phyloP scores from a whole-genome alignment of 2,329 filamentous ascomycete species.

The Pseudogymnoascus sp. region DNA sequence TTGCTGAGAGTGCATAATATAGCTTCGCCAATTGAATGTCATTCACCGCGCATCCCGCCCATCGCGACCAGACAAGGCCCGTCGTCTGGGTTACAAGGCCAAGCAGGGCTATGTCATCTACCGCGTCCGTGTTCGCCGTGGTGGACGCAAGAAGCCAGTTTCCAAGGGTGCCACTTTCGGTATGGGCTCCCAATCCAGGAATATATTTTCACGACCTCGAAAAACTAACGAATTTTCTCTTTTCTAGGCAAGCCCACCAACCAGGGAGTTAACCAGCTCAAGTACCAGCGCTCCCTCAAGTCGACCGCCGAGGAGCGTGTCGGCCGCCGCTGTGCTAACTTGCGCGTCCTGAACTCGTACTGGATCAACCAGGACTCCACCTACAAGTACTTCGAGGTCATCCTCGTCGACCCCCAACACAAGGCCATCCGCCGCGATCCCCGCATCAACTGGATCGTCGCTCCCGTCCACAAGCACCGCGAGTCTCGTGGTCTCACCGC shows the following conservation, averaged over 20 bases:
- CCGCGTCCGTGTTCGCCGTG: constrained; percentile 94
- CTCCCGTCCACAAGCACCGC: constrained; percentile 99
- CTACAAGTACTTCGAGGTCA: constrained; percentile 99
- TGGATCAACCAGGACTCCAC: constrained; percentile 99
- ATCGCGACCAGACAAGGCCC: constrained; percentile 98
- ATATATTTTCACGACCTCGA: constrained; percentile 14
- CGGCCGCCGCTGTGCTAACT: constrained; percentile 95
- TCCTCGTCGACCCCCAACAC: constrained; percentile 99
- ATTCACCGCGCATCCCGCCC: constrained; percentile 98
- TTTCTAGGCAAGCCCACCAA: constrained; percentile 95
- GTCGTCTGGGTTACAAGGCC: constrained; percentile 99
- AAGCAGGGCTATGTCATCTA: constrained; percentile 99
- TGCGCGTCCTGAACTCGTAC: constrained; percentile 99
- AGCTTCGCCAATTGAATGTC: constrained; percentile 99
- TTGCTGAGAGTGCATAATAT: constrained; percentile 99
- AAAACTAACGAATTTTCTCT: constrained; percentile 12
- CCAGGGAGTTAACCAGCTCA: constrained; percentile 99
- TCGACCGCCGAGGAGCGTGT: constrained; percentile 99
- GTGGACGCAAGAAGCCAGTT: constrained; percentile 95
- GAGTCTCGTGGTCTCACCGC: constrained; percentile 94
- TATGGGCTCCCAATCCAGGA: constrained; percentile 40
- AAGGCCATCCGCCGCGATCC: constrained; percentile 98
- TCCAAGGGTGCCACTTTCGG: constrained; percentile 98
- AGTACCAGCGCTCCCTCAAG: constrained; percentile 99
- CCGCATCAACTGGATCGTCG: constrained; percentile 99